A percentile compares a stretch with the other conserved stretches of the same genome.
Conservation (phyloP, 1,284 basidiomycete species). For the Melampsora medusae region DNA sequence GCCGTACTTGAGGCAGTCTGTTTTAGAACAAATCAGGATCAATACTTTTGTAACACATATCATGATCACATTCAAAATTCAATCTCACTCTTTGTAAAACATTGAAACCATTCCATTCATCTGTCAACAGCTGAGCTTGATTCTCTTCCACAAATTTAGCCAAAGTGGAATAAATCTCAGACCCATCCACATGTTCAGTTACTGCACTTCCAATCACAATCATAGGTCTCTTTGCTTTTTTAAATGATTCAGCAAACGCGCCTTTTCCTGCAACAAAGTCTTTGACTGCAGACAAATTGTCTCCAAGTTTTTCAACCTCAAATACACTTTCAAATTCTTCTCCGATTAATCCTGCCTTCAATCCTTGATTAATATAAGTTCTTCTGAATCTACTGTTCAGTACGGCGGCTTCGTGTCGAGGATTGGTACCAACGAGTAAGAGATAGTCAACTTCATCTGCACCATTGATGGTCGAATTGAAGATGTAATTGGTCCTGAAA, state of each 20-base stretch:
- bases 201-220: slow-evolving; percentile 89
- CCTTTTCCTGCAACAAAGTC: slow-evolving; percentile 69
- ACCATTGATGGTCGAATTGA: slow-evolving; percentile 90
- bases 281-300: slow-evolving; percentile 72
- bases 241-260: slow-evolving; percentile 85
- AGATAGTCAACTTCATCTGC: slow-evolving; percentile 90
- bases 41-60: not conserved
- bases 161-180: slow-evolving; percentile 73
- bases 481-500: slow-evolving; percentile 91
- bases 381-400: slow-evolving; percentile 95
- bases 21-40: slow-evolving; percentile 45
- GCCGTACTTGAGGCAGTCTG: slow-evolving; percentile 81
- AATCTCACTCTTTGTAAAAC: slow-evolving; percentile 80
- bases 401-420: slow-evolving; percentile 94
- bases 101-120: slow-evolving; percentile 94
- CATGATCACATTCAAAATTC: not conserved
- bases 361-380: slow-evolving; percentile 79
- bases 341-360: slow-evolving; percentile 86
- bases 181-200: slow-evolving; percentile 80
- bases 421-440: slow-evolving; percentile 93
- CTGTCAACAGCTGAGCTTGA: slow-evolving; percentile 71
- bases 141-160: slow-evolving; percentile 78
- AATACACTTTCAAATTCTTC: slow-evolving; percentile 89
- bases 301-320: slow-evolving; percentile 86
- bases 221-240: slow-evolving; percentile 84